Percentiles rank a stretch among this genome's conserved stretches.
Conservation (phyloP, 2,329 filamentous ascomycete species). For the Cryphonectria naterciae region DNA sequence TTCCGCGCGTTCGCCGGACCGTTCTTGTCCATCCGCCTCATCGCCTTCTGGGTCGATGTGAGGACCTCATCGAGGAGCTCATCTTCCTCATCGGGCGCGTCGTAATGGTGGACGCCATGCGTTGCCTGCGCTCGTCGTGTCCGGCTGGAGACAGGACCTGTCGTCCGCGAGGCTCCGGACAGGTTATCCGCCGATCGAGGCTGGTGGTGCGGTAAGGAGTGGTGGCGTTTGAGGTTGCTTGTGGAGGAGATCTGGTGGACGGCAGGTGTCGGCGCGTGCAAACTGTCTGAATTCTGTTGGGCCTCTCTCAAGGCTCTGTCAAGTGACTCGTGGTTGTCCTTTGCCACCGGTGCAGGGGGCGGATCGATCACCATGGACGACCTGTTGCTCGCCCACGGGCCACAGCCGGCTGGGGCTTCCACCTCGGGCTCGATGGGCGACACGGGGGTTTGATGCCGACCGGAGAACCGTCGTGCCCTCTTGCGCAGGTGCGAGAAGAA, state of each 20-base stretch:
- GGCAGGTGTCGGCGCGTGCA: slow-evolving; percentile 55
- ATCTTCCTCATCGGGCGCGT: slow-evolving; percentile 94
- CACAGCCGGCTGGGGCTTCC: slow-evolving; percentile 90
- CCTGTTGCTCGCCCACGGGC: slow-evolving; percentile 83
- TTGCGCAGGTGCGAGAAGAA: slow-evolving; percentile 98
- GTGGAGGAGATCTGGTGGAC: slow-evolving; percentile 55
- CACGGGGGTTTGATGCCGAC: slow-evolving; percentile 81
- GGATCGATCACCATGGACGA: slow-evolving; percentile 80
- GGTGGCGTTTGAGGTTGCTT: slow-evolving; percentile 65
- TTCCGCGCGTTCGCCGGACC: slow-evolving; percentile 53
- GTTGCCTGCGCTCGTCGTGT: slow-evolving; percentile 77
- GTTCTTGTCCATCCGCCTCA: slow-evolving; percentile 68
- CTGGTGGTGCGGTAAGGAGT: slow-evolving; percentile 66
- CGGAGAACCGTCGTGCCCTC: slow-evolving; percentile 87
- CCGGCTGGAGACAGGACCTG: slow-evolving; percentile 72
- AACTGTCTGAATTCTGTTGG: slow-evolving; percentile 53
- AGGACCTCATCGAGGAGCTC: slow-evolving; percentile 91
- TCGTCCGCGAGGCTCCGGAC: slow-evolving; percentile 55
- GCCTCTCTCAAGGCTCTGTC: slow-evolving; percentile 62
- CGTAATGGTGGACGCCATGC: slow-evolving; percentile 81
- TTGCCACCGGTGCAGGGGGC: slow-evolving; percentile 51
- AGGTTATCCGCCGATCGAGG: slow-evolving; percentile 68
- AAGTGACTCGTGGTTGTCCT: slow-evolving; percentile 62
- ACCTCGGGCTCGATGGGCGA: slow-evolving; percentile 83
- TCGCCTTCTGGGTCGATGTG: slow-evolving; percentile 74